Percentiles rank a stretch among this genome's conserved stretches.
Conservation (phyloP, 495 filamentous ascomycete genomes). For the Gamarada debralockiae region DNA sequence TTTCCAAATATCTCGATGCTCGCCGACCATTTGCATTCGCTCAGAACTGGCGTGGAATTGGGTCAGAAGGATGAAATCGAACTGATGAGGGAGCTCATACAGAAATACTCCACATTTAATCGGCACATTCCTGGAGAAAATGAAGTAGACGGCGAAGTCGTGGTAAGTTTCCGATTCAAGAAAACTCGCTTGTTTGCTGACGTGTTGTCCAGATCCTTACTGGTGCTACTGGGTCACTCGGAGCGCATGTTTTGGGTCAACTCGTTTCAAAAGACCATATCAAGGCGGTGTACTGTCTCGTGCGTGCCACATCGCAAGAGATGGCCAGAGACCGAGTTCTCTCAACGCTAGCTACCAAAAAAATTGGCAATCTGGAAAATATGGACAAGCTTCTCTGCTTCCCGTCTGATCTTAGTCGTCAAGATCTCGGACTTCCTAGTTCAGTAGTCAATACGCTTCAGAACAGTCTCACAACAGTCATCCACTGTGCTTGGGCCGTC, state of each 20-base stretch:
- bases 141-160: constrained; percentile 45
- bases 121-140: constrained; percentile 32
- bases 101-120: constrained; percentile 31
- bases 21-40: constrained; percentile 30
- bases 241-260: constrained; percentile 48
- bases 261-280: constrained; percentile 32
- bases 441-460: constrained; percentile 35
- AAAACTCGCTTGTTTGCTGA: not conserved
- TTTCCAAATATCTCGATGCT: constrained; percentile 37
- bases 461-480: constrained; percentile 41
- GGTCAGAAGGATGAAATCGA: constrained; percentile 22
- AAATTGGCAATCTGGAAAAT: constrained; percentile 7
- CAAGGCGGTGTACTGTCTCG: constrained; percentile 47
- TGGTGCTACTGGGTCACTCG: constrained; percentile 57
- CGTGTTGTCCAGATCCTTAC: constrained; percentile 48
- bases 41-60: constrained; percentile 24
- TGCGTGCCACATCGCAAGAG: constrained; percentile 37
- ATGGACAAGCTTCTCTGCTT: constrained; percentile 40
- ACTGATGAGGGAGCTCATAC: constrained; percentile 34
- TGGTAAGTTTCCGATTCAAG: constrained; percentile 27
- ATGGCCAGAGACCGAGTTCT: constrained; percentile 15
- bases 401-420: constrained; percentile 35
- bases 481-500: constrained; percentile 57
- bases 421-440: constrained; percentile 40
- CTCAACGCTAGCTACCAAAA: constrained; percentile 9